These are phyloP conservation scores for Kokia cookei DNA, from an alignment of 441 rosid species.

Conservation along the genomic window DNA sequence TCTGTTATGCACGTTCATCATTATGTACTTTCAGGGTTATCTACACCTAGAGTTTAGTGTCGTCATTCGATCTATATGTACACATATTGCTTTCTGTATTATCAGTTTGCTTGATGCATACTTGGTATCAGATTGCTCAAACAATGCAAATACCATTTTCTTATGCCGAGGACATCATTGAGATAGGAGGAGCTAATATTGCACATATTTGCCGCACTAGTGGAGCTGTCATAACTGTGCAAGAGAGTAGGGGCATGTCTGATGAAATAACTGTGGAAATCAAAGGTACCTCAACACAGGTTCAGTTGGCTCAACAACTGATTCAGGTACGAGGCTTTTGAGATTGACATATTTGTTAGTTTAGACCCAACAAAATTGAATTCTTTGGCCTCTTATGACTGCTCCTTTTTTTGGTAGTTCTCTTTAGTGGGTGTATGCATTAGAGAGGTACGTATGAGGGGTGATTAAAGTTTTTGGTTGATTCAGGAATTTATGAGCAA, in stretches of 20 bases:
- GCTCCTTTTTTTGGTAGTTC: neutral
- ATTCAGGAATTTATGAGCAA: slow-evolving; percentile 50
- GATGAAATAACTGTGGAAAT: slow-evolving; percentile 67
- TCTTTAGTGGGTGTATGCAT: neutral
- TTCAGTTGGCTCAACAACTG: slow-evolving; percentile 59
- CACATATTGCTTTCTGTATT: neutral
- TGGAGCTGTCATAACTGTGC: slow-evolving; percentile 54
- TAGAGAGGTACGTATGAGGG: neutral
- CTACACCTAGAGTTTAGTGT: neutral
- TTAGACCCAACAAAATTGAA: neutral
- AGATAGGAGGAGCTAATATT: slow-evolving; percentile 56
- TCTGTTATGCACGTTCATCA: neutral
- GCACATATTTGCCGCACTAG: slow-evolving; percentile 58
- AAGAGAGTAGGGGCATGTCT: slow-evolving; percentile 54
- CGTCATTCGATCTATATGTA: neutral
- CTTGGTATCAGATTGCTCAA: slow-evolving; percentile 42
- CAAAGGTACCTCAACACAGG: slow-evolving; percentile 63
- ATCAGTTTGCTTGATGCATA: neutral
- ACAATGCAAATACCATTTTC: slow-evolving; percentile 66
- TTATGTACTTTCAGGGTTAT: neutral
- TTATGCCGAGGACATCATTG: slow-evolving; percentile 71
- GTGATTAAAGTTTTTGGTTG: neutral
- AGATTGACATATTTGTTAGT: slow-evolving; percentile 1
- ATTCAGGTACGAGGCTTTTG: slow-evolving; percentile 40
- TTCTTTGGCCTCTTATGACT: neutral